These are phyloP conservation scores for Zarea fungicola DNA, from an alignment of 2,329 filamentous ascomycete species.

Conservation along the genomic window DNA sequence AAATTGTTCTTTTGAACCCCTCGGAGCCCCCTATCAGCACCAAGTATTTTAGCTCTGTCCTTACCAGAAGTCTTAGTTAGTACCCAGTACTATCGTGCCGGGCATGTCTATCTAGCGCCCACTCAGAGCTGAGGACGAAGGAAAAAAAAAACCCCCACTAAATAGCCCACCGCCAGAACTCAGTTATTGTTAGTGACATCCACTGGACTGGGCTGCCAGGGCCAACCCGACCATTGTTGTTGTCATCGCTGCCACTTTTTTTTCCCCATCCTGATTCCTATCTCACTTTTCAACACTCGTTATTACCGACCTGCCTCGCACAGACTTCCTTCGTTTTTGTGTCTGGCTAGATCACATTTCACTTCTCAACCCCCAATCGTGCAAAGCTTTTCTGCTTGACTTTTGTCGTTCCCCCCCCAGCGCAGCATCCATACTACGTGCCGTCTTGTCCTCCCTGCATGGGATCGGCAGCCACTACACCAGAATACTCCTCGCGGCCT, in stretches of 20 bases:
- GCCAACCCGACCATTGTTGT: conserved; percentile 2
- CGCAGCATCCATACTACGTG: no score
- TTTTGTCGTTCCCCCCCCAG: no score
- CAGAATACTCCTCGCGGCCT: not conserved
- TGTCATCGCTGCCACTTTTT: conserved; percentile 2
- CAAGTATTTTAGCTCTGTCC: no score
- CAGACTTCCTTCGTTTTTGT: not conserved
- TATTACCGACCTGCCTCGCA: not conserved
- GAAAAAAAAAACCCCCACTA: no score
- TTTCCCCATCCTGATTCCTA: not conserved
- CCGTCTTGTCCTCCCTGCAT: not conserved
- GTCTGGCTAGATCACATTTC: not conserved
- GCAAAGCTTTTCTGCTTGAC: no score
- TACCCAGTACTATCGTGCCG: no score
- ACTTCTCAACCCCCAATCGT: no score
- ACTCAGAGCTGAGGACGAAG: no score
- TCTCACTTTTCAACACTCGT: not conserved
- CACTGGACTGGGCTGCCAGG: not conserved
- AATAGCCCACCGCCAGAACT: not conserved
- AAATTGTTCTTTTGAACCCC: no score
- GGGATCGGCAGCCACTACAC: not conserved
- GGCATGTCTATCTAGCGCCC: no score
- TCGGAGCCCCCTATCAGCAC: no score
- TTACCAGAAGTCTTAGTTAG: no score
- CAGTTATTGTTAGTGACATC: not conserved